Percentiles rank a stretch among this genome's conserved stretches.
Evolutionary conservation across 2,329 filamentous ascomycete species (phyloP).

Genomic region (Talaromyces sp.): DNA sequence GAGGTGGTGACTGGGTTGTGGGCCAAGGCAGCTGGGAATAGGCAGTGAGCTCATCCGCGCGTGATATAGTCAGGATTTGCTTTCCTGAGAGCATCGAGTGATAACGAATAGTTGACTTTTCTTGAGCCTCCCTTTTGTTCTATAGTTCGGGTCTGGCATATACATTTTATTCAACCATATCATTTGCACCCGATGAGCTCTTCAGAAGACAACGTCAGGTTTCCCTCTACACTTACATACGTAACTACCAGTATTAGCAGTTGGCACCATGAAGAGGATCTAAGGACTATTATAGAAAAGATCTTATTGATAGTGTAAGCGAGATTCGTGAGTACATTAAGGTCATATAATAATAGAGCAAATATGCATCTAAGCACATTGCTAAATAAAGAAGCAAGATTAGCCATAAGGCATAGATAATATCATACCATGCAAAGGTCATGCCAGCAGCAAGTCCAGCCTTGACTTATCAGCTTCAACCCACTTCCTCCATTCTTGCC

Average conservation of each 20-base stretch:
- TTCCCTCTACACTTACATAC: neutral
- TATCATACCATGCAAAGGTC: constrained; percentile 3
- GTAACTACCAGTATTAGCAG: neutral
- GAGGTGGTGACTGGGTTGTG: constrained; percentile 60
- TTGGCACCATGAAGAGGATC: neutral
- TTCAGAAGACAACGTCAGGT: neutral
- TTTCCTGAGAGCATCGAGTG: neutral
- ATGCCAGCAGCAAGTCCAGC: constrained; percentile 9
- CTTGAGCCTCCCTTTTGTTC: neutral
- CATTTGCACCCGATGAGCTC: neutral
- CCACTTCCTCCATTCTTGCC: constrained; percentile 77
- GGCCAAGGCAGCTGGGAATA: constrained; percentile 36
- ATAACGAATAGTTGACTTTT: neutral
- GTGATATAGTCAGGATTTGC: neutral
- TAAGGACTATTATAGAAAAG: neutral
- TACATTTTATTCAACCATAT: neutral
- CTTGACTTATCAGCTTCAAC: constrained; percentile 35
- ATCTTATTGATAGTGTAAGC: neutral
- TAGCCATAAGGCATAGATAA: neutral
- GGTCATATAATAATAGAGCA: constrained; percentile 3
- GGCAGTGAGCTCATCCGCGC: constrained; percentile 19
- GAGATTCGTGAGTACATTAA: neutral
- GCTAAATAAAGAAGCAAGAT: neutral
- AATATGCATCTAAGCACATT: neutral
- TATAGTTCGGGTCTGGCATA: neutral